These are phyloP conservation scores for Candida germanica DNA, from an alignment of 805 yeast genomes.

Conservation along the genomic window DNA sequence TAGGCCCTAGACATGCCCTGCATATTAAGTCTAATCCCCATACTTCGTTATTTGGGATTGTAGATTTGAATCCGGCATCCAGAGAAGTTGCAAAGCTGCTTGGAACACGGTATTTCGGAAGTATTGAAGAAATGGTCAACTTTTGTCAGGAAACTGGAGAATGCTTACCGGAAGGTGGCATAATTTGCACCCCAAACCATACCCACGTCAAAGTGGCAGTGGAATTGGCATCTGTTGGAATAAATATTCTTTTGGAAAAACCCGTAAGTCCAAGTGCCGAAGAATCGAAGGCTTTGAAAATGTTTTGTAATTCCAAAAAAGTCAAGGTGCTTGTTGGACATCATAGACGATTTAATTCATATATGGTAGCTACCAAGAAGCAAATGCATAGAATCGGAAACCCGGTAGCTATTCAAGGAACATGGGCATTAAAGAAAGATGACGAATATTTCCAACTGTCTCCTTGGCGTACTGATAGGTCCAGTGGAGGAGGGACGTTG, in stretches of 20 bases:
- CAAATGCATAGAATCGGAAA: conserved; percentile 29
- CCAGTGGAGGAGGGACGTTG: conserved; percentile 39
- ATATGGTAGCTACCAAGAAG: conserved; percentile 35
- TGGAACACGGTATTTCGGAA: conserved; percentile 21
- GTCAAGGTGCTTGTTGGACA: conserved; percentile 40
- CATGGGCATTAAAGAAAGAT: conserved; percentile 39
- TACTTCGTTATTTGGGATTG: conserved; percentile 29
- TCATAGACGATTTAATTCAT: conserved; percentile 43
- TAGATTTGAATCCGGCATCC: conserved; percentile 28
- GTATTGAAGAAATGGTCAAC: conserved; percentile 24
- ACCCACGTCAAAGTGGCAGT: conserved; percentile 35
- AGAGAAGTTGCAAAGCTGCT: conserved; percentile 28
- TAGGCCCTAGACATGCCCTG: conserved; percentile 41
- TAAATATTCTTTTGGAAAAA: conserved; percentile 39
- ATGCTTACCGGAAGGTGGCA: conserved; percentile 37
- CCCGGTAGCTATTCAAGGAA: conserved; percentile 38
- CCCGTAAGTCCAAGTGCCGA: conserved; percentile 35
- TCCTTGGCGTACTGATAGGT: conserved; percentile 37
- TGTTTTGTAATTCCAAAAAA: conserved; percentile 16
- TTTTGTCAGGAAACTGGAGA: conserved; percentile 21
- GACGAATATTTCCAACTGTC: conserved; percentile 31
- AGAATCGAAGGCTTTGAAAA: conserved; percentile 33
- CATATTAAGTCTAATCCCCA: conserved; percentile 26
- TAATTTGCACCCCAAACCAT: conserved; percentile 41
- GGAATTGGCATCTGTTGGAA: conserved; percentile 32